Percentiles rank a stretch among this genome's conserved stretches.
phyloP scores from a whole-genome alignment of 495 filamentous ascomycete genomes.

The Xylaria bambusicola region DNA sequence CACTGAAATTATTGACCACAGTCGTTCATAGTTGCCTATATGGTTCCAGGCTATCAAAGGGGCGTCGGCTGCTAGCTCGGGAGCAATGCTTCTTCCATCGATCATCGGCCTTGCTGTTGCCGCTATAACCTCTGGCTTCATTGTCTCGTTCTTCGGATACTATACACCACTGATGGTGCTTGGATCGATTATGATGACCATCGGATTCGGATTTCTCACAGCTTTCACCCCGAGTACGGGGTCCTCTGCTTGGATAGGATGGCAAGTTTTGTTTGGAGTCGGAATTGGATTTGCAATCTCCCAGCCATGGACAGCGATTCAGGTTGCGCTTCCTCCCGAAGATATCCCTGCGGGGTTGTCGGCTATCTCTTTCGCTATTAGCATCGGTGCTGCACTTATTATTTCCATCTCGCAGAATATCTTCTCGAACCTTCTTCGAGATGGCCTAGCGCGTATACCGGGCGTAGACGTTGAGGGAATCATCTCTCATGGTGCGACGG shows the following conservation, averaged over 20 bases:
- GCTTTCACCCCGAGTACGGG: slow-evolving; percentile 50
- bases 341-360: slow-evolving; percentile 58
- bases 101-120: slow-evolving; percentile 37
- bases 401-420: slow-evolving; percentile 53
- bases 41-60: slow-evolving; percentile 66
- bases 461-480: slow-evolving; percentile 28
- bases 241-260: slow-evolving; percentile 57
- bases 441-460: slow-evolving; percentile 1
- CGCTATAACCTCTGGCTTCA: slow-evolving; percentile 41
- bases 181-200: slow-evolving; percentile 49
- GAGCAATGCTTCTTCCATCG: slow-evolving; percentile 51
- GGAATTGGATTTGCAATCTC: slow-evolving; percentile 60
- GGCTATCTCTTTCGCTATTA: slow-evolving; percentile 57
- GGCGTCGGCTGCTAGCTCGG: slow-evolving; percentile 48
- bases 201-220: slow-evolving; percentile 59
- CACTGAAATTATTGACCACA: slow-evolving; percentile 28
- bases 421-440: slow-evolving; percentile 26
- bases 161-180: slow-evolving; percentile 58
- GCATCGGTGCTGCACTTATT: slow-evolving; percentile 59
- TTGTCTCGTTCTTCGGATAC: slow-evolving; percentile 47
- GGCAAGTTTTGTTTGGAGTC: slow-evolving; percentile 58
- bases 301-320: slow-evolving; percentile 50
- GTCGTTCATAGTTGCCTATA: slow-evolving; percentile 54
- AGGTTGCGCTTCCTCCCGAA: slow-evolving; percentile 45
- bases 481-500: slow-evolving; percentile 62